These are phyloP conservation scores for Aspergillus aculeatinus DNA, from an alignment of 2,329 filamentous ascomycete species.

Conservation along the genomic window DNA sequence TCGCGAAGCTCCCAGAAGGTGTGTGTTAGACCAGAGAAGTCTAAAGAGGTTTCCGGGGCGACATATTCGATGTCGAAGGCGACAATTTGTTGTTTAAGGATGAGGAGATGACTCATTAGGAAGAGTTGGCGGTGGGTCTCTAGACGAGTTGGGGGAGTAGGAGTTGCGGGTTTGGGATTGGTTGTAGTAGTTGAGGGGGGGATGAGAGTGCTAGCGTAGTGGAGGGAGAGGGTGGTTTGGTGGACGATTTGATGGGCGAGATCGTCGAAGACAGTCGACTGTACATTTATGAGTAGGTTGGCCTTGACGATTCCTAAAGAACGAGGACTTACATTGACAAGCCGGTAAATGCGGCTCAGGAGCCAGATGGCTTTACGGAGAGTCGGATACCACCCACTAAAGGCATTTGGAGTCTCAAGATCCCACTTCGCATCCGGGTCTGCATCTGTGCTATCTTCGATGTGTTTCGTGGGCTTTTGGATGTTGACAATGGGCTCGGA, in stretches of 20 bases:
- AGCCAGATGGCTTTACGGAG: slow-evolving; percentile 67
- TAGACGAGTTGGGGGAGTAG: slow-evolving; percentile 56
- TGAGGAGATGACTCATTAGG: slow-evolving; percentile 88
- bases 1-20: slow-evolving; percentile 68
- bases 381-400: slow-evolving; percentile 66
- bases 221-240: slow-evolving; percentile 80
- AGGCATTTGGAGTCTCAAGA: slow-evolving; percentile 57
- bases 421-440: slow-evolving; percentile 51
- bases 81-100: slow-evolving; percentile 93
- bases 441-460: slow-evolving; percentile 52
- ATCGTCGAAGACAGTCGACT: slow-evolving; percentile 69
- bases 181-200: slow-evolving; percentile 61
- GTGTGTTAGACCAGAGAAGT: slow-evolving; percentile 64
- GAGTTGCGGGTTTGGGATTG: slow-evolving; percentile 57
- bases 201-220: slow-evolving; percentile 71
- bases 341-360: slow-evolving; percentile 66
- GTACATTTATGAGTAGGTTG: slow-evolving; percentile 16
- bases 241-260: slow-evolving; percentile 80
- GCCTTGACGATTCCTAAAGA: not conserved
- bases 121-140: slow-evolving; percentile 77
- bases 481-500: slow-evolving; percentile 42
- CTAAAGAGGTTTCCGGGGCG: slow-evolving; percentile 63
- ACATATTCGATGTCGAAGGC: slow-evolving; percentile 88
- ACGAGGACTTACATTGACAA: slow-evolving; percentile 57
- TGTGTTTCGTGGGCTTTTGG: slow-evolving; percentile 50